Conservation (phyloP, 2,329 filamentous ascomycete species). For the Chaetoscypha palmicola region DNA sequence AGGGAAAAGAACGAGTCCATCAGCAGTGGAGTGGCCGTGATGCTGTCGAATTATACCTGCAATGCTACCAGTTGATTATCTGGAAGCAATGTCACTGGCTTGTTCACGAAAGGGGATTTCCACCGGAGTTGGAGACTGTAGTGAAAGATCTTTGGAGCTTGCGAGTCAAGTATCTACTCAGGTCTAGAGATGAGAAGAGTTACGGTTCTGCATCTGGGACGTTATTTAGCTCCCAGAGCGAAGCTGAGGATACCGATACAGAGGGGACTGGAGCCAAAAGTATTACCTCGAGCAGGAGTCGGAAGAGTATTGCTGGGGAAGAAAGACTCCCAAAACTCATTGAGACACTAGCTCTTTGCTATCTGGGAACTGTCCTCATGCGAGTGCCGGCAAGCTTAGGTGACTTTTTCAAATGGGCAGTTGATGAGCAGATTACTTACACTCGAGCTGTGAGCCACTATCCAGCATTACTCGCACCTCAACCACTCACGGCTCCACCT, state of each 20-base stretch:
- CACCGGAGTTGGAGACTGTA: constrained; percentile 67
- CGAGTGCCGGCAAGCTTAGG: constrained; percentile 69
- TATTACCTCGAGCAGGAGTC: constrained; percentile 39
- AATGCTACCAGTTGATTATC: constrained; percentile 77
- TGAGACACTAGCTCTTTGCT: constrained; percentile 72
- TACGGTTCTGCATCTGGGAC: constrained; percentile 28
- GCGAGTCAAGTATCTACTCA: constrained; percentile 32
- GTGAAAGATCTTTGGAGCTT: constrained; percentile 82
- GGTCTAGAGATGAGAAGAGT: constrained; percentile 32
- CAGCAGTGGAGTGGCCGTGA: constrained; percentile 56
- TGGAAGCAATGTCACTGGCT: constrained; percentile 75
- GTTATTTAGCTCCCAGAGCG: constrained; percentile 32
- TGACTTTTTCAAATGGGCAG: constrained; percentile 64
- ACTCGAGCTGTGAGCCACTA: constrained; percentile 51
- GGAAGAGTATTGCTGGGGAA: constrained; percentile 13
- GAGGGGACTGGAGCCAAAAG: constrained; percentile 32
- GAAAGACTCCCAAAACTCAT: constrained; percentile 55
- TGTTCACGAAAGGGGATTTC: constrained; percentile 57
- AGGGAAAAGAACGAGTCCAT: constrained; percentile 50
- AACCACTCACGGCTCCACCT: background rate
- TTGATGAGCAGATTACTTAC: constrained; percentile 62
- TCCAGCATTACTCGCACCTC: background rate
- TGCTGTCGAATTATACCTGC: constrained; percentile 72
- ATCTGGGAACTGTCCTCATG: constrained; percentile 69
- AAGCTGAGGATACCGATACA: constrained; percentile 32